Evolutionary conservation across 352 stramenopile genomes (phyloP), one percentile per base, ranked within the genome.

Genomic region (Phytophthora nicotianae): DNA sequence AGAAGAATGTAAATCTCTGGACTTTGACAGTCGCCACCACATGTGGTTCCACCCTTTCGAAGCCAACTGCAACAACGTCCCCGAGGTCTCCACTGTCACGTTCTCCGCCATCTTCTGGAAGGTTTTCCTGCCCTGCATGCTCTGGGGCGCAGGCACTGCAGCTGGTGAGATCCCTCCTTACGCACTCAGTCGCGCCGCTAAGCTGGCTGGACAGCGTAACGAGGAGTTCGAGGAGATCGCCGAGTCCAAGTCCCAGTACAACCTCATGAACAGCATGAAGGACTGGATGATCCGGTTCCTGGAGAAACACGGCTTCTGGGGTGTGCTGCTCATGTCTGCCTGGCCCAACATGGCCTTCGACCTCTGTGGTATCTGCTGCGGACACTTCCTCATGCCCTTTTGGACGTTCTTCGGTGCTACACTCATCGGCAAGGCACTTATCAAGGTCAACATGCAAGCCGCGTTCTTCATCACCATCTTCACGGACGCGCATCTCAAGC

Each of bases 311-410:
- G 93, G 93, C 38, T 98, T 98, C 70, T 96, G 87, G 72, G 93
- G 91, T 16, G 89, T 98, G 46, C 77, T 98, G 62, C 75, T 98
- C 53, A 96, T 98, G 88, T 94, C 87, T 26, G 90, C 94, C n/a
- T 97, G 89, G 79, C 94, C 94, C 19, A 98, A 98, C 70, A 90
- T 97, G 63, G 90, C 93, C 29, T 98, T 98, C 65, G 94, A 98
- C 58, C 78, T 98, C 1, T 97, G 90, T 64, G 94, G 94, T 46
- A 97, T 98, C 59, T 97, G 89, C 74, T 98, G 94, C 60, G 94
- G 94, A 50, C 90, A 98, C 69, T 97, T 98, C 58, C 75, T 97
- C 52, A 97, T 98, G 85, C 89, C 92, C 21, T 98, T 98, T 65
- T 98, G 87, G 89, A 98, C 92, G 8, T 98, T 98, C 68, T 98